These are phyloP conservation scores for Podila epicladia DNA, from an alignment of 192 early-diverging fungal genomes.

Conservation along the genomic window DNA sequence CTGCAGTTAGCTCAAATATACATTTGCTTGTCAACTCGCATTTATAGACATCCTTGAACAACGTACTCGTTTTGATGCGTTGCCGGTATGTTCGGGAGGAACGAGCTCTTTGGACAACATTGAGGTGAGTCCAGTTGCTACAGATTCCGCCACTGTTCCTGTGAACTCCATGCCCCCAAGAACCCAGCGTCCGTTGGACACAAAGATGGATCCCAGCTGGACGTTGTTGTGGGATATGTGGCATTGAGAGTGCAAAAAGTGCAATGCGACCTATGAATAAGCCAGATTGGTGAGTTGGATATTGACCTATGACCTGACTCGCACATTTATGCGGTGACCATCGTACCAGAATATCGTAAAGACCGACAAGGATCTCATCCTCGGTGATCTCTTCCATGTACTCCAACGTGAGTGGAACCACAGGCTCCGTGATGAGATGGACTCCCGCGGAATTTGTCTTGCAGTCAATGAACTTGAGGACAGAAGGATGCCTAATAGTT, in stretches of 20 bases:
- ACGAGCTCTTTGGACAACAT: slow-evolving; percentile 34
- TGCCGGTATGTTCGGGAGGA: slow-evolving; percentile 29
- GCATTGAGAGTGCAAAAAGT: slow-evolving; percentile 51
- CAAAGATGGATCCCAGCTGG: slow-evolving; percentile 44
- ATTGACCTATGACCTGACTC: not conserved
- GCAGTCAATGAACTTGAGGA: slow-evolving; percentile 49
- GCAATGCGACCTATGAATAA: slow-evolving; percentile 35
- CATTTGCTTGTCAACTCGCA: no score
- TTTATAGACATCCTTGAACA: not conserved
- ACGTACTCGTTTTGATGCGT: slow-evolving; percentile 10
- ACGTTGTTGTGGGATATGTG: slow-evolving; percentile 49
- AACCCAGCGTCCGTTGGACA: slow-evolving; percentile 47
- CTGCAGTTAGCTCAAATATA: not conserved
- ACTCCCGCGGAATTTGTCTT: slow-evolving; percentile 37
- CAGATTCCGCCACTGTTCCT: slow-evolving; percentile 37
- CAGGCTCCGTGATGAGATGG: slow-evolving; percentile 44
- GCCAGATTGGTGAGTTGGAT: not conserved
- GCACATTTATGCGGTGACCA: no score
- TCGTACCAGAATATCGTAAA: slow-evolving; percentile 47
- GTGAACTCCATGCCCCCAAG: slow-evolving; percentile 48
- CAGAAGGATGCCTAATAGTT: slow-evolving; percentile 48
- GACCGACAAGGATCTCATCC: slow-evolving; percentile 45
- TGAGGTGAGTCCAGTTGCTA: slow-evolving; percentile 24
- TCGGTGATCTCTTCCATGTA: slow-evolving; percentile 39
- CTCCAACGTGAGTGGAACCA: slow-evolving; percentile 30